Conservation (phyloP, 495 filamentous ascomycete genomes). For the Penicillium steckii region DNA sequence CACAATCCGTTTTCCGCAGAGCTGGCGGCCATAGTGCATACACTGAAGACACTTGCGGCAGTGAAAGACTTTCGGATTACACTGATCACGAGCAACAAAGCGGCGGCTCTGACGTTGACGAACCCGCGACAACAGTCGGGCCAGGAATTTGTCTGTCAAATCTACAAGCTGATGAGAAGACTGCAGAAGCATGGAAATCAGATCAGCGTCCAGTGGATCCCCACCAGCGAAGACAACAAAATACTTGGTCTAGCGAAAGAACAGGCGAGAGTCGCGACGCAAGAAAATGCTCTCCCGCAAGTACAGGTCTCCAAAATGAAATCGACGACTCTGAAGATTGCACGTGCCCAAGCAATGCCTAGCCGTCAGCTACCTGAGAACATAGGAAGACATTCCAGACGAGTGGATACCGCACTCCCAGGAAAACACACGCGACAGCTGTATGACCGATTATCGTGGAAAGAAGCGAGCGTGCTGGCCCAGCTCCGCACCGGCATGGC, state of each 20-base stretch:
- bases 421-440: slow-evolving; percentile 20
- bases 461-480: slow-evolving; percentile 31
- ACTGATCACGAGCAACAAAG: slow-evolving; percentile 24
- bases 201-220: slow-evolving; percentile 12
- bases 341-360: slow-evolving; percentile 5
- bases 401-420: slow-evolving; percentile 29
- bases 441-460: slow-evolving; percentile 25
- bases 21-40: slow-evolving; percentile 18
- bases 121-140: slow-evolving; percentile 20
- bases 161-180: slow-evolving; percentile 23
- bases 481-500: slow-evolving; percentile 36
- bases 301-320: slow-evolving; percentile 8
- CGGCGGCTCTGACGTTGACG: slow-evolving; percentile 16
- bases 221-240: slow-evolving; percentile 16
- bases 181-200: slow-evolving; percentile 17
- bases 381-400: slow-evolving; percentile 24
- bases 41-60: slow-evolving; percentile 10
- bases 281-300: slow-evolving; percentile 12
- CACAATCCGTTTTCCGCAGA: slow-evolving; percentile 18
- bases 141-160: slow-evolving; percentile 16
- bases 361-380: slow-evolving; percentile 7
- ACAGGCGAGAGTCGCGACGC: slow-evolving; percentile 16
- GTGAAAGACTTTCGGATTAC: slow-evolving; percentile 13
- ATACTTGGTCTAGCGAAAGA: slow-evolving; percentile 22
- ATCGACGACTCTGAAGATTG: slow-evolving; percentile 1